Base-by-base conservation (phyloP, 305 asterid species). In the Solanum hybrid region DNA sequence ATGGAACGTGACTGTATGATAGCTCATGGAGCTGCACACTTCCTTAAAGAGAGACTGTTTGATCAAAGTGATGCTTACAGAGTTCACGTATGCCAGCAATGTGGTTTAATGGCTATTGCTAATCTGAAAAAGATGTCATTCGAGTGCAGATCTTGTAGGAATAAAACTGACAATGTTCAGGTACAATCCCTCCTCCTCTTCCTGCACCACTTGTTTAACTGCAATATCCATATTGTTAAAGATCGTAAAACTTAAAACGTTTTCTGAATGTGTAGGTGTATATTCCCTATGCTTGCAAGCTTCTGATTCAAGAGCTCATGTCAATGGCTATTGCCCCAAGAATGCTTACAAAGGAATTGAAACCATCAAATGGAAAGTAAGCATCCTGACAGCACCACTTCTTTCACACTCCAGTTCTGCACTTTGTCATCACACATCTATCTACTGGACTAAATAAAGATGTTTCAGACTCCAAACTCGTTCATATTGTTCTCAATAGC, bases 251-350 rank as follows among this genome's bases (percentile, higher is more conserved):
- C 33, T 17, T 29, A 2, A 12, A 20, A 10, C 17, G 4, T 9
- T 51, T 31, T 2, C 14, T 22, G 85, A 68, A 10, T 83, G 39
- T 39, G 27, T 91, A 94, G 97, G 89, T 93, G 72, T 75, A 93
- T 78, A 89, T 93, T 75, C 97, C 97, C 70, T 95, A 95, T 72
- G 97, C 96, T 2, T 95, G 96, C 90, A 95, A 94, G 94, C 95
- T 95, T 89, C 90, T 95, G 24, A 68, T 95, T 32, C 96, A 95
- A 94, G 97, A 95, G 88, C 96, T 95, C 81, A 93, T 95, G 96
- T 77, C 96, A 14, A 94, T 95, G 96, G 95, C 96, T 0, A 94
- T 95, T 38, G 89, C 96, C 4, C 96, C 97, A 2, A 92, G 96
- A 91, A 89, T 94, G 91, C 91, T 93, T 37, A 94, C 92, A 0